phyloP scores from a whole-genome alignment of 768 basidiomycete genomes.

The Candolleomyces eurysporus region DNA sequence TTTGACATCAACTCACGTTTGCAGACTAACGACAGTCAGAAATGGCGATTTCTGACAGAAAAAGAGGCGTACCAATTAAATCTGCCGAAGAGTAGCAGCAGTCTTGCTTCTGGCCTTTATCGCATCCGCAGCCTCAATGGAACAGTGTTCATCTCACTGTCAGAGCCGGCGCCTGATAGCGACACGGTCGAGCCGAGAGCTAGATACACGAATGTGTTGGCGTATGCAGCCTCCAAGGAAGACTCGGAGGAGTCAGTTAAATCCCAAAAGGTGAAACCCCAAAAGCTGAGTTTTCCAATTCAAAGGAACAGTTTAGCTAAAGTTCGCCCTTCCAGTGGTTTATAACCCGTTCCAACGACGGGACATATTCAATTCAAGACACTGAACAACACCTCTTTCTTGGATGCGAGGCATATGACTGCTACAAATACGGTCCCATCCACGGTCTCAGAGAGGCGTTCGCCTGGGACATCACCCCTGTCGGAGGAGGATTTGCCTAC shows the following conservation, averaged over 20 bases:
- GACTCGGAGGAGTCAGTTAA: too few species aligned
- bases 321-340: too few species aligned
- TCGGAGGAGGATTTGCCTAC: background rate
- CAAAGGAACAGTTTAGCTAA: too few species aligned
- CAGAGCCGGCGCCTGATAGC: too few species aligned
- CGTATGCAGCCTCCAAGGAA: too few species aligned
- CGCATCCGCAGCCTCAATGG: background rate
- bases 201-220: too few species aligned
- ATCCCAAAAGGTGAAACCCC: too few species aligned
- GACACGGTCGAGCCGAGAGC: too few species aligned
- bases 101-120: background rate
- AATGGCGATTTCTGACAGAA: background rate
- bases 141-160: background rate
- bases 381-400: background rate
- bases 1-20: background rate
- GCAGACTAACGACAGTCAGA: background rate
- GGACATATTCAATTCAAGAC: background rate
- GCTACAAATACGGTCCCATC: background rate
- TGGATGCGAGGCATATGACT: background rate
- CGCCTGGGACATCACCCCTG: background rate
- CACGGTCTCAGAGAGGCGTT: background rate
- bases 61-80: background rate
- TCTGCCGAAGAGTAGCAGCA: background rate
- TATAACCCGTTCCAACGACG: background rate
- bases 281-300: too few species aligned